These are phyloP conservation scores for Globisporangium nunn DNA, from an alignment of 352 stramenopile species.

Conservation along the genomic window DNA sequence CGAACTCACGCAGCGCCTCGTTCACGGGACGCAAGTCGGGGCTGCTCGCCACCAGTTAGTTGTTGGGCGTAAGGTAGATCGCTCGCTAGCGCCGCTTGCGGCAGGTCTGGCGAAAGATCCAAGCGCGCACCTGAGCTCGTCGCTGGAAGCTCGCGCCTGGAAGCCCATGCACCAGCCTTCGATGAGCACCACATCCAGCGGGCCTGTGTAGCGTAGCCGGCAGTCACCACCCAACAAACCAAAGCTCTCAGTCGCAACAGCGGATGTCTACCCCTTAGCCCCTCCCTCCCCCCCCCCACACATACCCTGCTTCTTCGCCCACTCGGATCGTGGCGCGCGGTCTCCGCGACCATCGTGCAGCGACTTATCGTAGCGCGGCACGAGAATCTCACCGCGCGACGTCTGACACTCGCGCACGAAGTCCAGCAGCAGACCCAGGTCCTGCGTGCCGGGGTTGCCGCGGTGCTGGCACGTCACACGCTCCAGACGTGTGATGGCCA, in stretches of 20 bases:
- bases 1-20: constrained; percentile 45
- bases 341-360: constrained; percentile 65
- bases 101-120: neutral
- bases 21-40: constrained; percentile 63
- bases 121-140: constrained; percentile 25
- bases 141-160: constrained; percentile 32
- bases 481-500: neutral
- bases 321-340: constrained; percentile 45
- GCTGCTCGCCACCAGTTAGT: constrained; percentile 15
- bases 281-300: neutral
- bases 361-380: constrained; percentile 82
- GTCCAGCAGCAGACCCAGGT: constrained; percentile 56
- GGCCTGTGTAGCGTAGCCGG: constrained; percentile 21
- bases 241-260: too few relatives aligned
- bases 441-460: constrained; percentile 78
- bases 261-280: too few relatives aligned
- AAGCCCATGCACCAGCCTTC: constrained; percentile 87
- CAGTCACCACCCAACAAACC: too few relatives aligned
- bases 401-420: constrained; percentile 55
- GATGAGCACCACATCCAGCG: constrained; percentile 74
- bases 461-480: constrained; percentile 36
- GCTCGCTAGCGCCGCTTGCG: too few relatives aligned
- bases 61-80: neutral
- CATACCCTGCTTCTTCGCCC: constrained; percentile 51
- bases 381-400: constrained; percentile 25